A percentile compares a stretch with the other conserved stretches of the same genome.
phyloP scores from a whole-genome alignment of 768 basidiomycete species.

The Termitomyces sp. region DNA sequence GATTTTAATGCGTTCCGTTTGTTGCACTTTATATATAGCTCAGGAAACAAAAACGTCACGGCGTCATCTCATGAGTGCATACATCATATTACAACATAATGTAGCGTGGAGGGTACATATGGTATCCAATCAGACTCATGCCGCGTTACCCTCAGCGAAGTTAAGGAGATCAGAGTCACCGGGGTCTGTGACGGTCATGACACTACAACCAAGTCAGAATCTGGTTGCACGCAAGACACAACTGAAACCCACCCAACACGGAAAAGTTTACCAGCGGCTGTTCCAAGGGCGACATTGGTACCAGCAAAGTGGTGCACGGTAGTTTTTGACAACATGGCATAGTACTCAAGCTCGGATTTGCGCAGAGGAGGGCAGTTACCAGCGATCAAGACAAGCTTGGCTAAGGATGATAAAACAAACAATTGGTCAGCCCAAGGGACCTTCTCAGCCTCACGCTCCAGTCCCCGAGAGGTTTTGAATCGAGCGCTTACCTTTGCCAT shows the following conservation, averaged over 20 bases:
- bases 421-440: conserved; percentile 75
- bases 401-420: conserved; percentile 37
- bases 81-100: conserved; percentile 5
- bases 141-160: conserved; percentile 69
- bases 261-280: conserved; percentile 99
- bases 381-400: conserved; percentile 97
- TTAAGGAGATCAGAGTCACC: conserved; percentile 95
- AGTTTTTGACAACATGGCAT: conserved; percentile 99
- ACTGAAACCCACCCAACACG: conserved; percentile 72
- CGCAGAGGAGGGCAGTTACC: conserved; percentile 99
- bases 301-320: conserved; percentile 97
- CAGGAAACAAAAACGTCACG: neutral
- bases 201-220: conserved; percentile 40
- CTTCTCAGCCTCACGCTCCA: conserved; percentile 99
- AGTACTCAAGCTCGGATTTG: conserved; percentile 99
- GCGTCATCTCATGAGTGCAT: conserved; percentile 6
- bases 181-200: conserved; percentile 94
- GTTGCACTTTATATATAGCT: neutral
- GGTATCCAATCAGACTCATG: conserved; percentile 33
- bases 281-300: conserved; percentile 97
- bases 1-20: conserved; percentile 14
- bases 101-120: neutral
- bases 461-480: conserved; percentile 67
- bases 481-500: conserved; percentile 81
- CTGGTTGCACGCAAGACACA: conserved; percentile 15